phyloP scores from a whole-genome alignment of 208 protist species.

The Trypanosomatidae sp. region DNA sequence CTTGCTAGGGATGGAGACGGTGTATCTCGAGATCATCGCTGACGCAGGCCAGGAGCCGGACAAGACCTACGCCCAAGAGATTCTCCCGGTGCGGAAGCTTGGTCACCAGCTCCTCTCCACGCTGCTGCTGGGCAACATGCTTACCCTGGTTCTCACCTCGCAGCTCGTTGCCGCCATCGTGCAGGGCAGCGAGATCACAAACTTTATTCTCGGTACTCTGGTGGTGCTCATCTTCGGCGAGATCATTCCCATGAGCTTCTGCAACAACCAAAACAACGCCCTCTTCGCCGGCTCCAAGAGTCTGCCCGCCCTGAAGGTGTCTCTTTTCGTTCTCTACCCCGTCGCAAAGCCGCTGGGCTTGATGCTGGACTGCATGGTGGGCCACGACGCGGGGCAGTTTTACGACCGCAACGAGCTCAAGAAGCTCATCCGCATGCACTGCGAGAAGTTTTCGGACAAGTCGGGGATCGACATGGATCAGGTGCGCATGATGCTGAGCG shows the following conservation, averaged over 20 bases:
- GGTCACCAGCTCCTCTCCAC: slow-evolving; percentile 76
- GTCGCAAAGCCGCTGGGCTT: slow-evolving; percentile 71
- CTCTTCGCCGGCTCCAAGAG: slow-evolving; percentile 53
- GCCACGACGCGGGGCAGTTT: slow-evolving; percentile 67
- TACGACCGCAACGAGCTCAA: slow-evolving; percentile 82
- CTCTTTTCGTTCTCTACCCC: slow-evolving; percentile 66
- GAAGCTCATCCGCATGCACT: slow-evolving; percentile 74
- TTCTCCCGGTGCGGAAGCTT: slow-evolving; percentile 67
- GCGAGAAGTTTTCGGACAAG: slow-evolving; percentile 70
- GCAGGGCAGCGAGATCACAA: slow-evolving; percentile 48
- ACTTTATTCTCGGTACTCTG: slow-evolving; percentile 70
- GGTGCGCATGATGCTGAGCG: slow-evolving; percentile 75
- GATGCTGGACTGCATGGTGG: slow-evolving; percentile 71
- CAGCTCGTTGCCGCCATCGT: slow-evolving; percentile 80
- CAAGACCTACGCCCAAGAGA: slow-evolving; percentile 56
- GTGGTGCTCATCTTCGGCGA: slow-evolving; percentile 78
- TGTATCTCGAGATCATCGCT: slow-evolving; percentile 77
- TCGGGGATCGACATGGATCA: slow-evolving; percentile 67
- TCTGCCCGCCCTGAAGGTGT: slow-evolving; percentile 55
- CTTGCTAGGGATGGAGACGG: slow-evolving; percentile 74
- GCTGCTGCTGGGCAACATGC: slow-evolving; percentile 83
- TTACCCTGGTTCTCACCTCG: slow-evolving; percentile 73
- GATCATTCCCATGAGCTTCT: slow-evolving; percentile 82
- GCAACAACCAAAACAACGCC: slow-evolving; percentile 72
- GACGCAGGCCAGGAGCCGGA: slow-evolving; percentile 69